These are phyloP conservation scores for Ilex aquifolium DNA, from an alignment of 257 asterid genomes.

Conservation along the genomic window DNA sequence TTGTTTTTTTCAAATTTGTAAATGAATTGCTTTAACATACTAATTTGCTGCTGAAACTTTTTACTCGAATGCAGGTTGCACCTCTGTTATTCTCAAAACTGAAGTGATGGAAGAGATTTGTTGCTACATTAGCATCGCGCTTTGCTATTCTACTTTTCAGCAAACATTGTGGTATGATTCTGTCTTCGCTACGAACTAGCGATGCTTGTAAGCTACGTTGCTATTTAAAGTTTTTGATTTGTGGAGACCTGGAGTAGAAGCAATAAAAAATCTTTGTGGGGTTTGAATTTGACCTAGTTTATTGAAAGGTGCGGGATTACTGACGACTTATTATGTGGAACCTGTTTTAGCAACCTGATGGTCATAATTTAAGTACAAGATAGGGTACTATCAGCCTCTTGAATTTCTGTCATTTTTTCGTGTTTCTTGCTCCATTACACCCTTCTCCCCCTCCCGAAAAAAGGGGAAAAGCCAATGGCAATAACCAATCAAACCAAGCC, in stretches of 20 bases:
- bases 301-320: too few relatives aligned
- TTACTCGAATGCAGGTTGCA: conserved; percentile 24
- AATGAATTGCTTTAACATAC: background rate
- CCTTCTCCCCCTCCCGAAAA: too few relatives aligned
- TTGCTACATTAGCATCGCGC: conserved; percentile 14
- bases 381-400: too few relatives aligned
- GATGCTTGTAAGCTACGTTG: conserved; percentile 7
- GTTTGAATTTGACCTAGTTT: conserved; percentile 5
- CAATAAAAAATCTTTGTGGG: conserved; percentile 27
- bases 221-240: conserved; percentile 18
- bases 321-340: too few relatives aligned
- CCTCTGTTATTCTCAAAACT: conserved; percentile 42
- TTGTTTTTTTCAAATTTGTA: background rate
- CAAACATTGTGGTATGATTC: conserved; percentile 16
- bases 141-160: conserved; percentile 10
- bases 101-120: conserved; percentile 31
- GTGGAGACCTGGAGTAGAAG: conserved; percentile 16
- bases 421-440: too few relatives aligned
- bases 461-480: too few relatives aligned
- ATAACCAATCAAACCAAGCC: too few relatives aligned
- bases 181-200: background rate
- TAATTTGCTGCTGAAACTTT: background rate
- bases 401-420: too few relatives aligned
- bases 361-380: too few relatives aligned
- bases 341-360: too few relatives aligned